These are phyloP conservation scores for Tulasnella sp. DNA, from an alignment of 768 basidiomycete genomes.

Conservation along the genomic window DNA sequence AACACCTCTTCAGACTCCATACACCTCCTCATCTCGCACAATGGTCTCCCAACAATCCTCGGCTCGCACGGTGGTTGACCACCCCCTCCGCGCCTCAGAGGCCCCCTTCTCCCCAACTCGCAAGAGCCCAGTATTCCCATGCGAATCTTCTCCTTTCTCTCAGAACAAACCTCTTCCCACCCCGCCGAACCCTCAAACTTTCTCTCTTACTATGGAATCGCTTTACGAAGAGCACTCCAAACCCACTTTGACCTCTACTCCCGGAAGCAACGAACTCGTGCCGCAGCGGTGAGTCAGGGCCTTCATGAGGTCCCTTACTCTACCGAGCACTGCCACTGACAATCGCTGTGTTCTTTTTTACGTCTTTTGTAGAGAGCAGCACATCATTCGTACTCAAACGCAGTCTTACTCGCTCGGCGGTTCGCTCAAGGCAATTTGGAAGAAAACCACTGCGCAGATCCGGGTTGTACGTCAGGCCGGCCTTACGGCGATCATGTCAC, in stretches of 20 bases:
- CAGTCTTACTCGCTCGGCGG: slow-evolving; percentile 17
- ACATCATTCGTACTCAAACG: slow-evolving; percentile 20
- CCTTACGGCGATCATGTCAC: slow-evolving; percentile 6
- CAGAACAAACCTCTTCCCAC: background rate
- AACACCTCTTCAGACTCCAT: background rate
- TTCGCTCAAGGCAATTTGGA: slow-evolving; percentile 21
- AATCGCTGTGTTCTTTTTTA: background rate
- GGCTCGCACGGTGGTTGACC: background rate
- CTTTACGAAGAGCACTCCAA: slow-evolving; percentile 3
- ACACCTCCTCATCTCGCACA: background rate
- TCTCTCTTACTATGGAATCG: background rate
- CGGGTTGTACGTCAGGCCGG: slow-evolving; percentile 13
- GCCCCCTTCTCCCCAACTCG: background rate
- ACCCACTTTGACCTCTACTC: background rate
- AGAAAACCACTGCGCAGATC: slow-evolving; percentile 22
- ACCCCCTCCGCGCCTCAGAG: background rate
- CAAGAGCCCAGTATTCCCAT: background rate
- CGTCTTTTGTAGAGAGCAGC: background rate
- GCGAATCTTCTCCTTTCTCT: background rate
- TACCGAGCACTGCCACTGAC: background rate
- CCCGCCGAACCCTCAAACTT: background rate
- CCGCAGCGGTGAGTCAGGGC: slow-evolving; percentile 1
- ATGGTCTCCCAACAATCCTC: background rate
- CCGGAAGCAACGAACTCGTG: background rate
- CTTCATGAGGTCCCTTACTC: background rate